These are phyloP conservation scores for Penicillium brevicompactum DNA, from an alignment of 2,329 filamentous ascomycete genomes.

Conservation along the genomic window DNA sequence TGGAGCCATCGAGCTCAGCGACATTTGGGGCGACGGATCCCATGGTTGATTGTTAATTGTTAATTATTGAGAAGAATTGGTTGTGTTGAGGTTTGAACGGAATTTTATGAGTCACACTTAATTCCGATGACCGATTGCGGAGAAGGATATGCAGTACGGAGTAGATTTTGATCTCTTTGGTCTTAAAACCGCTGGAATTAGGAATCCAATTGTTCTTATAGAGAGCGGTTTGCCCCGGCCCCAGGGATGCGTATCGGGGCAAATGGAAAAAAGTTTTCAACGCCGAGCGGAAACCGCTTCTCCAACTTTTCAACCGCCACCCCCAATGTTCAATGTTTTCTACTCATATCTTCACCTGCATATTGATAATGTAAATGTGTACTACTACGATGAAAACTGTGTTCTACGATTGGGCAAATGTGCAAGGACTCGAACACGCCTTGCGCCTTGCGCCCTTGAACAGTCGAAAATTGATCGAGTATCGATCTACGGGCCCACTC, in stretches of 20 bases:
- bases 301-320: conserved; percentile 12
- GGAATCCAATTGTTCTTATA: conserved; percentile 11
- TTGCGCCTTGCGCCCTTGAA: conserved; percentile 2
- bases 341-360: neutral
- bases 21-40: conserved; percentile 31
- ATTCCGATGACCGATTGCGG: neutral
- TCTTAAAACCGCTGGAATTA: neutral
- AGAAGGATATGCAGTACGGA: neutral
- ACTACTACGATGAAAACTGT: neutral
- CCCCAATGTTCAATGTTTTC: neutral
- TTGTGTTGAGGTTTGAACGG: neutral
- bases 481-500: conserved; percentile 16
- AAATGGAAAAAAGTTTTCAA: conserved; percentile 21
- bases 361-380: neutral
- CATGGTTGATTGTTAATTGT: conserved; percentile 22
- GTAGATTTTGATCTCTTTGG: neutral
- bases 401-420: neutral
- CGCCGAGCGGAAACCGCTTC: conserved; percentile 15
- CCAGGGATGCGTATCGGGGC: conserved; percentile 2
- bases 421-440: neutral
- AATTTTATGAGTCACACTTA: conserved; percentile 15
- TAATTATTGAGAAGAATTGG: neutral
- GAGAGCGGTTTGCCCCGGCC: conserved; percentile 20
- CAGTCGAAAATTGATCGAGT: conserved; percentile 9
- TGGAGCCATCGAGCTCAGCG: conserved; percentile 44